Conservation (phyloP, 2,329 filamentous ascomycete species). For the Arachnopeziza araneosa region DNA sequence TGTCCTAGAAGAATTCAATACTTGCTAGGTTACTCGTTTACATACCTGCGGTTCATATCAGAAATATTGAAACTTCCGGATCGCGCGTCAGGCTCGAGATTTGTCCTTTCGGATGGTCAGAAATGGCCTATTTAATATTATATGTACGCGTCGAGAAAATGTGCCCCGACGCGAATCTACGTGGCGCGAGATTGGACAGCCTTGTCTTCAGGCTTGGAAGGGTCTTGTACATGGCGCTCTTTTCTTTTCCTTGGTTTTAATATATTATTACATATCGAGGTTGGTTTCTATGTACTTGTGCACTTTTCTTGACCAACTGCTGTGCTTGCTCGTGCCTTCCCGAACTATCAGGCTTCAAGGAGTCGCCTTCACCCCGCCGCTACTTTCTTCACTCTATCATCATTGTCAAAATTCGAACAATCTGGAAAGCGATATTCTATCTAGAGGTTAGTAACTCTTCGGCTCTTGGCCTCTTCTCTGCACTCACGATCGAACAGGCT, state of each 20-base stretch:
- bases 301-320: background rate
- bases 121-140: too few relatives aligned
- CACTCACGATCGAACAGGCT: slow-evolving; percentile 18
- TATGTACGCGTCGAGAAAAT: too few relatives aligned
- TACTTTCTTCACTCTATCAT: background rate
- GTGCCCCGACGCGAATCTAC: too few relatives aligned
- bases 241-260: background rate
- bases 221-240: background rate
- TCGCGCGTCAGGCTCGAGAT: too few relatives aligned
- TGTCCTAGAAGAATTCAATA: too few relatives aligned
- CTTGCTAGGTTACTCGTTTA: too few relatives aligned
- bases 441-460: background rate
- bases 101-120: too few relatives aligned
- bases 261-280: background rate
- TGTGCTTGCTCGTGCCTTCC: background rate
- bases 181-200: too few relatives aligned
- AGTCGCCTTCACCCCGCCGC: background rate
- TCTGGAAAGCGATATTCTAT: slow-evolving; percentile 6
- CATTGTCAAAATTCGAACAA: slow-evolving; percentile 1
- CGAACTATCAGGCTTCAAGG: background rate
- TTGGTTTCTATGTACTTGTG: background rate
- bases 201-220: too few relatives aligned
- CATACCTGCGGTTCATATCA: too few relatives aligned
- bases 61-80: too few relatives aligned
- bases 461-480: background rate